Base-by-base conservation (phyloP, 2,329 filamentous ascomycete genomes). In the Sclerotinia minor region DNA sequence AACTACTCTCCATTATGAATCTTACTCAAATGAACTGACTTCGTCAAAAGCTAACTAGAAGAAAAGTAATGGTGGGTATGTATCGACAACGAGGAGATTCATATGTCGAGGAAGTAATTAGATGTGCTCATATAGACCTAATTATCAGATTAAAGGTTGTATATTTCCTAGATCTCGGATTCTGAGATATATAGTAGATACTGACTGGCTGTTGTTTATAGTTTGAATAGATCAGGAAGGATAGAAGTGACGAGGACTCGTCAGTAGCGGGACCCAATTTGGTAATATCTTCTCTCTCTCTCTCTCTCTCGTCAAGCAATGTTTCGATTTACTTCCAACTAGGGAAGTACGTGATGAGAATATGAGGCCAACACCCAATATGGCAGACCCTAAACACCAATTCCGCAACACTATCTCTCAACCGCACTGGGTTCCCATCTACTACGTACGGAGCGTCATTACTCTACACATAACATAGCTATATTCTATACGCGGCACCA, bases 61-160 rank as follows among this genome's bases (percentile, higher is more conserved):
- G 78, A 5, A 82, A 78, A 0, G 80, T 86, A 19, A 85, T 84
- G 0, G 79, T 86, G 9, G 85, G 87, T 76, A 87, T 87, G 83
- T 84, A 87, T 77, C 81, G 82, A 73, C 82, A 84, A 79, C 77
- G 77, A 24, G 78, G 78, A 59, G 81, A 84, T 72, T 80, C 83
- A 54, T 85, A 83, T 73, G 71, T 72, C 26, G 79, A 77, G 57
- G 80, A 84, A 70, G 84, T 83, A 29, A 84, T 86, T 64, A 84
- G 84, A 41, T 83, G 84, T 45, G 80, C 80, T 52, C 84, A 86
- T 84, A 82, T 72, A 83, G 83, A 13, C 83, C n/a, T n/a, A n/a
- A n/a, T 84, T 1, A 82, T 85, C 45, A 80, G 83, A 29, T 60
- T n/a, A n/a, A n/a, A n/a, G n/a, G n/a, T 79, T 83, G 0, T 85